Base-by-base conservation (phyloP, 2,329 filamentous ascomycete genomes). In the Apiospora malaysiana region DNA sequence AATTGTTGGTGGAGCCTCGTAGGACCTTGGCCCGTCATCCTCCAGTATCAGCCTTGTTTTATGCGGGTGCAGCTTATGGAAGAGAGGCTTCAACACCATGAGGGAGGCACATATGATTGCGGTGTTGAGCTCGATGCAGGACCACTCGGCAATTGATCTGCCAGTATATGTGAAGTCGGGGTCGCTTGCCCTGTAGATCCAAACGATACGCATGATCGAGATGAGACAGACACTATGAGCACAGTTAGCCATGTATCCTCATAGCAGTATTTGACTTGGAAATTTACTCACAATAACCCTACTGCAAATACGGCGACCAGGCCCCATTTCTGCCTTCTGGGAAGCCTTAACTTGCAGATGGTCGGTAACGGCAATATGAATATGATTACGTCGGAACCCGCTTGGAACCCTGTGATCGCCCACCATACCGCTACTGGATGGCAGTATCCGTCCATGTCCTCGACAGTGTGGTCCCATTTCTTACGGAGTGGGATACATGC, bases 271-370 rank as follows among this genome's bases (percentile, higher is more conserved):
- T 16, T 21, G 12, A 40, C 9, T 9, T 10, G 8, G 14, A 7
- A 73, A 68, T 72, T 69, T 2, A 78, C 77, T 70, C 72, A 83
- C 79, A 86, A 77, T 5, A 85, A 77, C 0, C 85, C 82, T 76
- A 78, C 83, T 80, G 74, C 82, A 59, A 83, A 81, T 59, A 84
- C 82, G 6, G 85, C 75, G 37, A 72, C 69, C 2, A 77, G 47
- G 0, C 80, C 82, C 25, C 82, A 69, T 74, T 85, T 86, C 73
- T 86, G 84, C 10, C 79, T 74, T 18, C 69, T 75, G 1, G 83
- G 79, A 49, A 86, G 80, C n/a, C 81, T 78, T 12, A 86, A 76
- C 14, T 83, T 81, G 75, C 81, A 79, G 7, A 85, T 81, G 27
- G 86, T 79, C 32, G 85, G 78, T 4, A 83, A 75, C 0, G 85